These are phyloP conservation scores for Cryptococcus jaspeensis DNA, from an alignment of 1,284 basidiomycete genomes.

Conservation along the genomic window DNA sequence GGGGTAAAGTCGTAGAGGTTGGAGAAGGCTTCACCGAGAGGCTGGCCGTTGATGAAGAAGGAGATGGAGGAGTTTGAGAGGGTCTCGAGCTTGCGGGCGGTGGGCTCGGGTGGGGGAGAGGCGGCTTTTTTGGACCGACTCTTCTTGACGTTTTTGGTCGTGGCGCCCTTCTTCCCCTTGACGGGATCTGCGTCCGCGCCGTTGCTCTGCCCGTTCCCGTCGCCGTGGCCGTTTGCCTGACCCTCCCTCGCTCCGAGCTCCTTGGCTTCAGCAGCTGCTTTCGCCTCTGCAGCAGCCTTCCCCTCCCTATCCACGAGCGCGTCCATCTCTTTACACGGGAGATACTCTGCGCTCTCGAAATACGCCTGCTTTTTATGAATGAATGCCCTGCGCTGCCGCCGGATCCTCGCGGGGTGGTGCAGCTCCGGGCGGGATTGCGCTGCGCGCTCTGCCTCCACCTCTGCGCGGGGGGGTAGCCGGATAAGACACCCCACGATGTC, in stretches of 20 bases:
- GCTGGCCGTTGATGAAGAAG: slow-evolving; percentile 91
- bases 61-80: slow-evolving; percentile 73
- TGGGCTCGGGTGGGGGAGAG: neutral
- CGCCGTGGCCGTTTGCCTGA: slow-evolving; percentile 53
- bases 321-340: slow-evolving; percentile 90
- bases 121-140: slow-evolving; percentile 8
- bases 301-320: slow-evolving; percentile 68
- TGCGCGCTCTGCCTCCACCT: slow-evolving; percentile 44
- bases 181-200: slow-evolving; percentile 6
- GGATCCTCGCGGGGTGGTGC: slow-evolving; percentile 68
- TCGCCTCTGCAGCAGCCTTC: slow-evolving; percentile 39
- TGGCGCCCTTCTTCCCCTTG: slow-evolving; percentile 22
- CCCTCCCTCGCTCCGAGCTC: slow-evolving; percentile 49
- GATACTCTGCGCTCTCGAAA: slow-evolving; percentile 91
- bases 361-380: slow-evolving; percentile 95
- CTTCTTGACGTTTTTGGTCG: slow-evolving; percentile 52
- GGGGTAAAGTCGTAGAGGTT: slow-evolving; percentile 90
- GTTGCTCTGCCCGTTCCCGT: slow-evolving; percentile 49
- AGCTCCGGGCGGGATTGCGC: neutral
- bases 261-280: slow-evolving; percentile 16
- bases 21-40: slow-evolving; percentile 79
- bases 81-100: slow-evolving; percentile 58
- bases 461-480: slow-evolving; percentile 64
- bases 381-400: slow-evolving; percentile 85
- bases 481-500: slow-evolving; percentile 80